Evolutionary conservation across 1,284 basidiomycete species (phyloP), one percentile per base, ranked within the genome.

Genomic region (Apiotrichum siamense): DNA sequence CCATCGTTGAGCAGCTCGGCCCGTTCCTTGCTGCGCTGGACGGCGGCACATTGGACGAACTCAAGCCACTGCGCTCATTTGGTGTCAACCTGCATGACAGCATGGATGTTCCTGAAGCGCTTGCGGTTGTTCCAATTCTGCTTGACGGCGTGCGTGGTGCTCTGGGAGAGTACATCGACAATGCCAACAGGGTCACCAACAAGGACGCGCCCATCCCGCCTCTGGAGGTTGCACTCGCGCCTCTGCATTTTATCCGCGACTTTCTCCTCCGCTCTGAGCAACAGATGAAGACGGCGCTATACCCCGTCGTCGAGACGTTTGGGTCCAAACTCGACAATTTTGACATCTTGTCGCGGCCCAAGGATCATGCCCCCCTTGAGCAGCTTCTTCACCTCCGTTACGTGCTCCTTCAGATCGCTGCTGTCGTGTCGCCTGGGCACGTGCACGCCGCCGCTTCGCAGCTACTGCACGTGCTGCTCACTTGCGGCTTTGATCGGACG

Each of bases 371-470:
- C 7, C 39, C 59, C 4, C 26, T 55, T 6, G 49, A 54, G 18
- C 52, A 52, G 21, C 39, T 77, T 3, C 65, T 88, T 27, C 64
- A 74, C 2, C 58, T 79, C 20, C 77, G 78, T 32, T 87, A 85
- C 83, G 82, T 83, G 53, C 63, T 78, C 1, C 72, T 87, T 21
- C 86, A 87, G 60, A 57, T 84, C 5, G 73, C 78, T 2, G 26
- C 40, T 11, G 23, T 52, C 21, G 26, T 25, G 4, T 37, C 41
- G n/a, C 35, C 52, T 29, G 23, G 45, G 6, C 29, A 44, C 26
- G 35, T 61, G 7, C 31, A 58, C 0, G 10, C 47, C 10, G 39
- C 45, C 12, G 57, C 61, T 12, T 58, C 66, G 18, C 58, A 76
- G 4, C 70, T 87, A 35, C 65, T 86, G 24, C 68, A 73, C 4